phyloP scores from a whole-genome alignment of 2,329 filamentous ascomycete genomes.

The Microdochium bolleyi region DNA sequence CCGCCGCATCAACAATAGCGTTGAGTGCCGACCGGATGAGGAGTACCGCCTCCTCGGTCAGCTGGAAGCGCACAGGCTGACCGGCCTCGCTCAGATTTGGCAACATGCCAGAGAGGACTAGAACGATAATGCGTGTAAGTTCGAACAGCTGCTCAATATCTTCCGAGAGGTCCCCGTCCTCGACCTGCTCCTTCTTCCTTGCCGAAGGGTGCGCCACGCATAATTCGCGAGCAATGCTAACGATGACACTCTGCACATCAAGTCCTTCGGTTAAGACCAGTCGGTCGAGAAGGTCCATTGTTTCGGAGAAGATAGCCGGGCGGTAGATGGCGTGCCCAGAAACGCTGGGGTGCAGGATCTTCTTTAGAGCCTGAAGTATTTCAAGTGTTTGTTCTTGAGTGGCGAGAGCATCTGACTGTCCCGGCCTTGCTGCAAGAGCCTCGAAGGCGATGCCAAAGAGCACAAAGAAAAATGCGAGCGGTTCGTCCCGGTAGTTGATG shows the following conservation, averaged over 20 bases:
- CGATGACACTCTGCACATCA: conserved; percentile 84
- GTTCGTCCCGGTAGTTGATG: conserved; percentile 97
- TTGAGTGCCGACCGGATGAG: conserved; percentile 75
- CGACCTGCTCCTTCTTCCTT: conserved; percentile 54
- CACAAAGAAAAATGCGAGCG: conserved; percentile 97
- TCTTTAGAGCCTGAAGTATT: conserved; percentile 85
- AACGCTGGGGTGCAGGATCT: conserved; percentile 88
- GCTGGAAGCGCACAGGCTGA: conserved; percentile 61
- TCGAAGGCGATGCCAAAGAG: conserved; percentile 95
- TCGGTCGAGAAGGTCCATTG: conserved; percentile 90
- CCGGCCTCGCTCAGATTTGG: conserved; percentile 69
- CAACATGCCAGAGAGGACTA: conserved; percentile 80
- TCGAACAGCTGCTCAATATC: conserved; percentile 98
- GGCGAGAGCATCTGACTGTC: conserved; percentile 56
- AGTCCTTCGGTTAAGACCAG: conserved; percentile 86
- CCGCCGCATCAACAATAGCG: conserved; percentile 86
- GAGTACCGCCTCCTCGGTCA: conserved; percentile 79
- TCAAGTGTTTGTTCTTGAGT: conserved; percentile 75
- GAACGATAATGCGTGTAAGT: conserved; percentile 88
- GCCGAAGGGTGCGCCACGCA: conserved; percentile 90
- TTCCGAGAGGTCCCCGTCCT: conserved; percentile 78
- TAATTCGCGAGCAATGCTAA: conserved; percentile 84
- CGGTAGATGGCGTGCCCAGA: conserved; percentile 96
- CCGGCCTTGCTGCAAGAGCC: conserved; percentile 76
- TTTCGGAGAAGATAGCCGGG: conserved; percentile 92